Base-by-base conservation (phyloP, 2,329 filamentous ascomycete species). In the Colletotrichum tabaci region DNA sequence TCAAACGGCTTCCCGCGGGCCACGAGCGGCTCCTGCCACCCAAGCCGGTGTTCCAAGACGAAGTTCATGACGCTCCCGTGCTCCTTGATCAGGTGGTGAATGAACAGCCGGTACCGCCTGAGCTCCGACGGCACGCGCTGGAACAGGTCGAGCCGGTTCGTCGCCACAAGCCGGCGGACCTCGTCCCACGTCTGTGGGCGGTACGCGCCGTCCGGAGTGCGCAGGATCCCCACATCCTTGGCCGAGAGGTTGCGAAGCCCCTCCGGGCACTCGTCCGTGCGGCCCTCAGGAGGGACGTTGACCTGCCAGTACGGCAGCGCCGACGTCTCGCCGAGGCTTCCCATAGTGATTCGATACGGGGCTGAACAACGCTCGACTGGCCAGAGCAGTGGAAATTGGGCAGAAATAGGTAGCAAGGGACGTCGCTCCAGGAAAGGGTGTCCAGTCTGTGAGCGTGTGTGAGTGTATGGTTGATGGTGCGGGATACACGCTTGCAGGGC, bases 61-160 rank as follows among this genome's bases (percentile, higher is more conserved):
- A 95, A 98, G 63, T 89, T 85, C 87, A 94, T 90, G 62, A 98
- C 88, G 70, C 91, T 94, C 60, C 95, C 95, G 83, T 96, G 89
- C 61, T 91, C 83, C 73, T 86, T 84, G 72, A 88, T 88, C 26
- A 97, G 84, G 40, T 87, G 79, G 78, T 89, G 87, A 26, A 87
- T 91, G 80, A 91, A 97, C 69, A 89, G 87, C 7, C 93, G 87
- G 79, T 98, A 98, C 53, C 89, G 87, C n/a, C 94, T 87, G 69
- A 98, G 86, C 64, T 96, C 89, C 4, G 91, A 93, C 0, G 96
- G 95, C 2, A 91, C 82, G 23, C 96, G 90, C 77, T 93, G 91
- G 80, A 98, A 97, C 15, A 85, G 84, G 77, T 94, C 91, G 56
- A 98, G 90, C 10, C 87, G 87, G 82, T 97, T 95, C 56, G 84